Base-by-base conservation (phyloP, 2,329 filamentous ascomycete species). In the Fusarium camptoceras region DNA sequence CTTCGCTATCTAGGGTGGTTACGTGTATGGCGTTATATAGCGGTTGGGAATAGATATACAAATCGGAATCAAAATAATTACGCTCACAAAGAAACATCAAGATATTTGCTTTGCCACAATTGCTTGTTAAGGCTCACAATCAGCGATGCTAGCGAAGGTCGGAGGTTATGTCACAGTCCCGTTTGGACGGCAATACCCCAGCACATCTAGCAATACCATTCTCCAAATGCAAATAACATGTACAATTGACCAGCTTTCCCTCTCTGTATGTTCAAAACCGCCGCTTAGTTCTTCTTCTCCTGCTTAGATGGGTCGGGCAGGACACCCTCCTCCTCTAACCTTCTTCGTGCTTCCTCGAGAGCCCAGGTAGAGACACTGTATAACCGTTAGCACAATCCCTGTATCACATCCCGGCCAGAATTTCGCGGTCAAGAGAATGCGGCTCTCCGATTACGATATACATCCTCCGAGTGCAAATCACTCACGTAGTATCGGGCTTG, bases 401-500 rank as follows among this genome's bases (percentile, higher is more conserved):
- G 16, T 69, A 72, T 55, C 70, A 73, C 31, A 42, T 24, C 15
- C 22, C 39, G 30, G 27, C 48, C 48, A 46, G 16, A n/a, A 41
- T 37, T 49, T 42, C 43, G 62, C 55, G 27, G 18, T 41, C 20
- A 10, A 25, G 44, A 30, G 41, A n/a, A 4, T 8, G 16, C n/a
- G n/a, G 4, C 12, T 15, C 48, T 30, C 31, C 43, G 43, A 50
- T 22, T 43, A 18, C 41, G 30, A 48, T 43, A 28, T 25, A 30
- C 42, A 27, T 42, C 47, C 42, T 57, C 34, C 43, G 34, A 49
- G 30, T 50, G 51, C 59, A 58, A 59, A 60, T 64, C 55, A 94
- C 94, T 85, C 87, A 99, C 96, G 94, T 97, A 70, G 95, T 98
- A 87, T 99, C 96, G 55, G 96, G 96, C 90, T 98, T 98, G 81